phyloP scores from a whole-genome alignment of 257 asterid species.

The Solanum sejunctum region DNA sequence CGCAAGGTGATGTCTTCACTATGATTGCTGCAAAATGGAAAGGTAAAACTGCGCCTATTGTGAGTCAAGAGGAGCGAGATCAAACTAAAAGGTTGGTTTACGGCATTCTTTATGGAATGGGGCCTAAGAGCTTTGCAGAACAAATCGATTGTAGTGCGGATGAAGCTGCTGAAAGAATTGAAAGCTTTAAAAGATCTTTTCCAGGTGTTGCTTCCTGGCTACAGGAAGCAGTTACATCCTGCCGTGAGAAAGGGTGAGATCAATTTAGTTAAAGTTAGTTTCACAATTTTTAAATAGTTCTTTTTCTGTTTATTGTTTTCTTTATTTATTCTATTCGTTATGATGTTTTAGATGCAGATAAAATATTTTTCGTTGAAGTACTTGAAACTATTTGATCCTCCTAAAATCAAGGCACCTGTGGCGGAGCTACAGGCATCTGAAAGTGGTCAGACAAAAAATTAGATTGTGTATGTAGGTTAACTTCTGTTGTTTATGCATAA shows the following conservation, averaged over 20 bases:
- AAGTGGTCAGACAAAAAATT: too few species aligned
- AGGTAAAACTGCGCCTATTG: conserved; percentile 49
- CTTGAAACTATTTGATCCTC: neutral
- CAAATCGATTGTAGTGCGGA: conserved; percentile 69
- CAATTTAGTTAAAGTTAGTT: neutral
- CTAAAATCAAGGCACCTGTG: neutral
- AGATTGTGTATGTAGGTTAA: too few species aligned
- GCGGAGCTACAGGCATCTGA: too few species aligned
- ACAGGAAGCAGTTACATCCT: conserved; percentile 67
- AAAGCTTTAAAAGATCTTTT: conserved; percentile 65
- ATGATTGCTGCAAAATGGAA: conserved; percentile 94
- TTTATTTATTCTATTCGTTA: neutral
- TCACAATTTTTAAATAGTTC: neutral
- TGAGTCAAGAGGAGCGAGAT: conserved; percentile 72
- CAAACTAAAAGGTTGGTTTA: conserved; percentile 81
- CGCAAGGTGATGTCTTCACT: conserved; percentile 68
- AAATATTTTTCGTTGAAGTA: neutral
- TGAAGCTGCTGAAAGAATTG: conserved; percentile 76
- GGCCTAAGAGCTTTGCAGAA: conserved; percentile 65
- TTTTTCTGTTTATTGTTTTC: neutral
- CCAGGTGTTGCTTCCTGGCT: conserved; percentile 93
- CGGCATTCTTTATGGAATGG: conserved; percentile 94
- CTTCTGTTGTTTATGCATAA: too few species aligned
- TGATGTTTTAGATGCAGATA: neutral
- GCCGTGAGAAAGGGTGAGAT: conserved; percentile 81